Conservation (phyloP, 2,329 filamentous ascomycete species). For the Paradendryphiella salina region DNA sequence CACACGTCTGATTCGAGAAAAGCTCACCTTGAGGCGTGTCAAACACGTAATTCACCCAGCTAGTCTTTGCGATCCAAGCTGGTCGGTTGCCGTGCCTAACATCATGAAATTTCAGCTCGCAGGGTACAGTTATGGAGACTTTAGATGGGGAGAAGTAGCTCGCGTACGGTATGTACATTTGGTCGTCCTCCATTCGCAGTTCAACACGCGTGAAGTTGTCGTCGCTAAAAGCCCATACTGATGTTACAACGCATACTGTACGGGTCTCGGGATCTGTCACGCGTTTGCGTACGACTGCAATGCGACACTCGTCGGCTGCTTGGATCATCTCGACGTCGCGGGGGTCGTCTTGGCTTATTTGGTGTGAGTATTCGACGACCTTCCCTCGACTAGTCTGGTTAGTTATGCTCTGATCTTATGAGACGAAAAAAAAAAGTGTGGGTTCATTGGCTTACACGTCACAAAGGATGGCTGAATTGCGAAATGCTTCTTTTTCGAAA, state of each 20-base stretch:
- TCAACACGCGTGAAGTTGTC: slow-evolving; percentile 50
- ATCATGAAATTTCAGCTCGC: slow-evolving; percentile 48
- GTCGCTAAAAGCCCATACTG: slow-evolving; percentile 52
- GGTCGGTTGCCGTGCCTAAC: slow-evolving; percentile 41
- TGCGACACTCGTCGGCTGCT: slow-evolving; percentile 46
- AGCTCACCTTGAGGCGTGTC: slow-evolving; percentile 34
- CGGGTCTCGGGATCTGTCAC: slow-evolving; percentile 44
- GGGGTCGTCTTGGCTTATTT: slow-evolving; percentile 41
- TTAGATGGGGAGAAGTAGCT: slow-evolving; percentile 53
- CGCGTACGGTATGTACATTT: slow-evolving; percentile 51
- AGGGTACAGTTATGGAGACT: slow-evolving; percentile 47
- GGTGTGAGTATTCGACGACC: slow-evolving; percentile 49
- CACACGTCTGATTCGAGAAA: neutral
- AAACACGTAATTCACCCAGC: slow-evolving; percentile 54
- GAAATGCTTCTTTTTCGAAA: slow-evolving; percentile 50
- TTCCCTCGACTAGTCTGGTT: slow-evolving; percentile 38
- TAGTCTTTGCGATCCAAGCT: slow-evolving; percentile 45
- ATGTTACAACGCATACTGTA: slow-evolving; percentile 46
- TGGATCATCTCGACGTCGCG: slow-evolving; percentile 49
- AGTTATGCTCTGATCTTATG: neutral
- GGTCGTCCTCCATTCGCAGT: slow-evolving; percentile 48
- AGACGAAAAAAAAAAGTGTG: neutral
- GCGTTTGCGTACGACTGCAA: slow-evolving; percentile 51
- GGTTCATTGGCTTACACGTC: slow-evolving; percentile 43
- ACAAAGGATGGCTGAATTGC: slow-evolving; percentile 51